Conservation (phyloP, 2,329 filamentous ascomycete species). For the Monosporascus ibericus region DNA sequence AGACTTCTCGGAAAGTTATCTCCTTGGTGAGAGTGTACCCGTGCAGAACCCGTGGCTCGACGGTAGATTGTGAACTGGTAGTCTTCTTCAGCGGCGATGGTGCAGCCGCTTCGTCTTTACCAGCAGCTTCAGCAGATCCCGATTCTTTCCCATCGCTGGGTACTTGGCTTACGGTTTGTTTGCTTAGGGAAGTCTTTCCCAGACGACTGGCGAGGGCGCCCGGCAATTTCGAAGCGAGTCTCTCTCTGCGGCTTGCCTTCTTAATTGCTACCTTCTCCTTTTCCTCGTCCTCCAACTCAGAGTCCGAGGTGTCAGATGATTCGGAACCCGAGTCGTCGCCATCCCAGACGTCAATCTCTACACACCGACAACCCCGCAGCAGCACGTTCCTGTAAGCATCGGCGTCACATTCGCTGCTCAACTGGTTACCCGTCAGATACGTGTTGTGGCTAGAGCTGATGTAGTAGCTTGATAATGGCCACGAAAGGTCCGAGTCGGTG, state of each 20-base stretch:
- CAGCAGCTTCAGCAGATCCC: conserved; percentile 2
- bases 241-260: conserved; percentile 57
- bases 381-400: conserved; percentile 82
- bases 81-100: conserved; percentile 11
- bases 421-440: conserved; percentile 83
- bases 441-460: conserved; percentile 95
- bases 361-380: conserved; percentile 78
- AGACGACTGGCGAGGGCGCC: conserved; percentile 37
- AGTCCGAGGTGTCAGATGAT: conserved; percentile 56
- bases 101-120: background rate
- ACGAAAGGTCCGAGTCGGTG: conserved; percentile 51
- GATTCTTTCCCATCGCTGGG: background rate
- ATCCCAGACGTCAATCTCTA: conserved; percentile 96
- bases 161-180: conserved; percentile 24
- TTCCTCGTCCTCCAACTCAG: conserved; percentile 41
- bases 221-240: conserved; percentile 54
- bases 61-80: conserved; percentile 23
- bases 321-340: conserved; percentile 67
- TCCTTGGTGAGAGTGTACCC: conserved; percentile 89
- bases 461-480: conserved; percentile 84
- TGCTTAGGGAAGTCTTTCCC: conserved; percentile 41
- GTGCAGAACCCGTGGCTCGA: conserved; percentile 76
- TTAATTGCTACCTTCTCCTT: conserved; percentile 50
- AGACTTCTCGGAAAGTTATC: conserved; percentile 80
- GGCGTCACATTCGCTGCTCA: conserved; percentile 79